Base-by-base conservation (phyloP, 805 yeast species). In the Cyberlindnera galapagoensis region DNA sequence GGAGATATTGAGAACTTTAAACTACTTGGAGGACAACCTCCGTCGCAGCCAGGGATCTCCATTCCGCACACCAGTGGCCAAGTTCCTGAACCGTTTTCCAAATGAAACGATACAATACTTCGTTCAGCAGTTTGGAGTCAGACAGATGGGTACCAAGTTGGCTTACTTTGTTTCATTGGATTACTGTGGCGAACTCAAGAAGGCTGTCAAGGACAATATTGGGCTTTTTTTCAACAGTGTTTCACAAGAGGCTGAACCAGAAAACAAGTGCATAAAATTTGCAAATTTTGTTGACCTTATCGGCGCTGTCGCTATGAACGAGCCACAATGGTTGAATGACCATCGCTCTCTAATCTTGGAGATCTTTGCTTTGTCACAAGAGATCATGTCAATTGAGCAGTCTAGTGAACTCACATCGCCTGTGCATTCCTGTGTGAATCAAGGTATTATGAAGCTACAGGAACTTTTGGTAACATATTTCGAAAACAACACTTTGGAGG, bases 41-140 rank as follows among this genome's bases (percentile, higher is more conserved):
- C 80, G 95, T 35, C 76, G 96, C 15, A 85, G 83, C 41, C 83
- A 85, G 36, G 68, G 67, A 25, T 85, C 97, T 1, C 97, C 97
- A 4, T 88, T 92, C 65, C 69, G 98, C 43, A 69, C 65, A n/a
- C 96, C 98, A 3, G 73, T 90, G 28, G 88, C 94, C 7, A 81
- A 80, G 52, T 92, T 82, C 50, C 62, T 92, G 57, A 76, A 87
- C 55, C 65, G 95, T 38, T 90, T 87, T 54, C 76, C 94, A 3
- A 72, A 69, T 16, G 82, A 88, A 43, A 71, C 94, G 4, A 64
- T 76, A 31, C 75, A 74, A 18, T 83, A 77, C 50, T 88, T 84
- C 59, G 62, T 71, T 21, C 72, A 71, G 18, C 77, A 80, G 49
- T 70, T 81, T 54, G 69, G 71, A 19, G 75, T 76, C 31, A 65